A percentile compares a stretch with the other conserved stretches of the same genome.
phyloP scores from a whole-genome alignment of 129 eudicot genomes.

The Scalesia atractyloides region DNA sequence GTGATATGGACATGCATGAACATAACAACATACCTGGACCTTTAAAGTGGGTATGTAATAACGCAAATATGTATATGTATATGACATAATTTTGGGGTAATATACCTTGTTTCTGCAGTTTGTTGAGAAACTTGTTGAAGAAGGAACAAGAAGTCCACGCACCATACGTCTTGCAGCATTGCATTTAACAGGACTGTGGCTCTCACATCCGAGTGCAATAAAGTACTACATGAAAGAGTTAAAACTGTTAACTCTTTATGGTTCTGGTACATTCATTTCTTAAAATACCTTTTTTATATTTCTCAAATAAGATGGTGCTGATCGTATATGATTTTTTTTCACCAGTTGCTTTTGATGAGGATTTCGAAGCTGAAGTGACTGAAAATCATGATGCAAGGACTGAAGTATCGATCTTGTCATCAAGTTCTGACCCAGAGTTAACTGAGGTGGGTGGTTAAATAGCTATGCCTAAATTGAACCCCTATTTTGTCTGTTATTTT shows the following conservation, averaged over 20 bases:
- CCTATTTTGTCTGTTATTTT: background rate
- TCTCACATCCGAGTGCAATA: conserved; percentile 61
- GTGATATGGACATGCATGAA: conserved; percentile 75
- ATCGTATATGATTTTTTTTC: conserved; percentile 1
- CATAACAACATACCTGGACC: conserved; percentile 68
- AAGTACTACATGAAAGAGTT: conserved; percentile 84
- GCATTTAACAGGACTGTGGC: conserved; percentile 94
- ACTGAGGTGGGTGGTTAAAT: conserved; percentile 61
- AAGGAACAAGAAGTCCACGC: conserved; percentile 97
- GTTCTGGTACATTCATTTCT: conserved; percentile 69
- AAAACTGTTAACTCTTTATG: conserved; percentile 80
- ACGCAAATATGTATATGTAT: conserved; percentile 9
- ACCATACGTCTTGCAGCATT: conserved; percentile 95
- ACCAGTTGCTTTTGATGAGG: conserved; percentile 98
- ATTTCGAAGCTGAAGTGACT: conserved; percentile 92
- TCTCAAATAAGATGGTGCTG: background rate
- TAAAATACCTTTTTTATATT: conserved; percentile 8
- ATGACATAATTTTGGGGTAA: conserved; percentile 14
- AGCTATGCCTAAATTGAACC: background rate
- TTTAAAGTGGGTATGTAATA: conserved; percentile 70
- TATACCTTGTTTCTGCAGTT: conserved; percentile 50
- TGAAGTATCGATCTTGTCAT: conserved; percentile 76
- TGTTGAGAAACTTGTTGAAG: conserved; percentile 80
- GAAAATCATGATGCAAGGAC: conserved; percentile 84
- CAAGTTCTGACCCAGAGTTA: conserved; percentile 81